Evolutionary conservation across 148 eudicot species (phyloP), one percentile per base, ranked within the genome.

Genomic region (Camellia granthamiana): DNA sequence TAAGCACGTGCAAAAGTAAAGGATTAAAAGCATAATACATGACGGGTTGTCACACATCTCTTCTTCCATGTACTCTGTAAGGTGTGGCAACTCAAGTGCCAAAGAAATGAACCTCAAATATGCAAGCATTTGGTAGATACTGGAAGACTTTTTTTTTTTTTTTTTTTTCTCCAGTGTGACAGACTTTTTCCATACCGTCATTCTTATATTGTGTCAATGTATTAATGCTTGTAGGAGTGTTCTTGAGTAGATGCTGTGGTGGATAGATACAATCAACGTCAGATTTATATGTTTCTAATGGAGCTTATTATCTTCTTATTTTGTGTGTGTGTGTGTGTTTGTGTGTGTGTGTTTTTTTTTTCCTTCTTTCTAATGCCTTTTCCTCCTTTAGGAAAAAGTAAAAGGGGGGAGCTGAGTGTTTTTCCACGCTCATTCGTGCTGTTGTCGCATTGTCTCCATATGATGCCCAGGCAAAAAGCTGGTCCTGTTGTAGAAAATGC

Each of bases 361-460:
- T 30, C 38, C 38, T 30, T 30, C 38, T 43, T n/a, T 18, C 58
- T n/a, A 44, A 75, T 75, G 7, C 44, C 23, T 72, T 56, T 47
- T 30, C 60, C 66, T 10, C 62, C 15, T n/a, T 44, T 41, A 96
- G 99, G 99, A 51, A 96, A 92, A 88, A 89, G 92, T 74, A 96
- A 93, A 79, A 93, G 87, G 86, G 99, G 99, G 44, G 99, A 96
- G 87, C 87, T 93, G 12, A 93, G 98, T 79, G 84, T 96, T 60
- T 96, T 93, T 47, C 99, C 99, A 43, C 88, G 90, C 83, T 82
- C 92, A 77, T 90, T 96, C 72, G 62, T 79, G 2, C 86, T 84
- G 51, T 84, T 96, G 65, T 96, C 99, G 9, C 97, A 93, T 75
- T 93, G 99, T 81, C 93, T 96, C 74, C 99, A 93, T 83, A 92